Evolutionary conservation across 192 early-diverging fungal species (phyloP), one percentile per base, ranked within the genome.

Genomic region (Coemansia sp.): DNA sequence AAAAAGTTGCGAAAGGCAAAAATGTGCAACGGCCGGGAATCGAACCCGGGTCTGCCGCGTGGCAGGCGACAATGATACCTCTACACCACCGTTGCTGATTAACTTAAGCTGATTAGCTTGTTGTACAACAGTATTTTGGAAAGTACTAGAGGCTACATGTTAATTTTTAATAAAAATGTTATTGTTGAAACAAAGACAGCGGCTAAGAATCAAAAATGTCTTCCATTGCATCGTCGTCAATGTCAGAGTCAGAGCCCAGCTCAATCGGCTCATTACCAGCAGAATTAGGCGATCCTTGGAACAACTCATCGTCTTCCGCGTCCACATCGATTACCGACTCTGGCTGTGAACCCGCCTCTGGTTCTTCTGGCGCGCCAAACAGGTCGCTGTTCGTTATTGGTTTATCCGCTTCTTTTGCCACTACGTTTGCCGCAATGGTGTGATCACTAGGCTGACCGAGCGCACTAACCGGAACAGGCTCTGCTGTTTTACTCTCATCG

Each of bases 31-130:
- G 79, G 69, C 87, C 85, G 87, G 83, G 87, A 89, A 87, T 89
- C 87, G 88, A 89, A 89, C 88, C 83, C 88, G 84, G 86, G 86
- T 86, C 88, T 82, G 78, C 82, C 75, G 88, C 88, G 86, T 89
- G 88, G 88, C 85, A 89, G 85, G 88, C 88, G 75, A 82, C 83
- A 77, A 87, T 89, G 87, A 84, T 89, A 86, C 87, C 87, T 75
- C 77, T 87, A 83, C 84, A 85, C 84, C 78, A 86, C 66, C 76
- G 60, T 65, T 75, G 84, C 80, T 42, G 31, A 3, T 5, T 8
- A 52, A 26, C 6, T 31, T 7, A 31, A 31, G 28, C 28, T 31
- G 0, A 31, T 31, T 0, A 31, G 6, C 28, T 31, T 31, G 28
- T 7, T 31, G 6, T 31, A 2, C 28, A 8, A 5, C 0, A 7